These are phyloP conservation scores for Fusarium duplospermum DNA, from an alignment of 2,329 filamentous ascomycete genomes.

Conservation along the genomic window DNA sequence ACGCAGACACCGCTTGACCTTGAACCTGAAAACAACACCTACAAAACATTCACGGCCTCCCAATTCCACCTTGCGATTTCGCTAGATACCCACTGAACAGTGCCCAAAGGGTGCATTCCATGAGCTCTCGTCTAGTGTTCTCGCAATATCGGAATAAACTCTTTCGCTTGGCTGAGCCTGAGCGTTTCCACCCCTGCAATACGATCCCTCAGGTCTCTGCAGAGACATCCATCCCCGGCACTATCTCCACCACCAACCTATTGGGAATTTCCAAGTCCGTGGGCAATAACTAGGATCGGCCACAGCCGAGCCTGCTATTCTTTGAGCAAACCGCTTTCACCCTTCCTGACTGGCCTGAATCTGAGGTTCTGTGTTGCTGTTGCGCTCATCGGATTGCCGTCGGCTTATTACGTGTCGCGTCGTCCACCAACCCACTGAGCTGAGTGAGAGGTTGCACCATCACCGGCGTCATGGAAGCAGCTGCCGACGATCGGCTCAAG, in stretches of 20 bases:
- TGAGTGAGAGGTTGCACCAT: neutral
- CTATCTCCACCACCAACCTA: slow-evolving; percentile 13
- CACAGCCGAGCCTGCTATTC: neutral
- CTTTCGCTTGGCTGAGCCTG: neutral
- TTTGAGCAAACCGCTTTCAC: neutral
- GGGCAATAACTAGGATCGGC: slow-evolving; percentile 6
- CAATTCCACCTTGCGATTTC: neutral
- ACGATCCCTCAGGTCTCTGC: slow-evolving; percentile 11
- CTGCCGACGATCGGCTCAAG: slow-evolving; percentile 10
- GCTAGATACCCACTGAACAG: neutral
- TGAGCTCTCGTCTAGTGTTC: neutral
- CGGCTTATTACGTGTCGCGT: neutral
- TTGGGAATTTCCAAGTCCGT: slow-evolving; percentile 14
- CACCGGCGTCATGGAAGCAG: slow-evolving; percentile 19
- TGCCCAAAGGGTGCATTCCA: neutral
- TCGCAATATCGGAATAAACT: neutral
- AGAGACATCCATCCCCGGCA: slow-evolving; percentile 14
- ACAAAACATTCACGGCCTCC: neutral
- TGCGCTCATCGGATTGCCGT: neutral
- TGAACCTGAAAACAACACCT: slow-evolving; percentile 4
- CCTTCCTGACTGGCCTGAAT: neutral
- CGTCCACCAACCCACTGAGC: neutral
- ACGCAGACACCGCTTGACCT: slow-evolving; percentile 24
- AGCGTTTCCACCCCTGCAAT: slow-evolving; percentile 22
- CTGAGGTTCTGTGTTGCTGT: neutral